Base-by-base conservation (phyloP, 208 protist genomes). In the Trypanosoma scelopori region DNA sequence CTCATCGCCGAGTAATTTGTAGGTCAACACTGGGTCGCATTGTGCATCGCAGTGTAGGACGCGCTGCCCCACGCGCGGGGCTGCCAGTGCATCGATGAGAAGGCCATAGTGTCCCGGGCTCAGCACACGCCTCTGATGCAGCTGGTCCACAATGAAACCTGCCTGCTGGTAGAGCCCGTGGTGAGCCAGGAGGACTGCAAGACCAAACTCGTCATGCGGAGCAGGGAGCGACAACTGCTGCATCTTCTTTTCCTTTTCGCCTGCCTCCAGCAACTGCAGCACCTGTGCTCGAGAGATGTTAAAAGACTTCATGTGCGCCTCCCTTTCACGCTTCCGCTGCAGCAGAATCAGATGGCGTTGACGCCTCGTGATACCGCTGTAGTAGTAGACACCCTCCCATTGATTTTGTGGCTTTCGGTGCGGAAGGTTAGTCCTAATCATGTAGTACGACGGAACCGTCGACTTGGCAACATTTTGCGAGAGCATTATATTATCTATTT, bases 361-460 rank as follows among this genome's bases (percentile, higher is more conserved):
- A 0, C 85, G 78, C 47, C 80, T 84, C 22, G 84, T 92, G 51
- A 89, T 88, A 16, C 89, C 89, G 50, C 85, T 91, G 58, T 70
- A 92, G 77, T 95, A 95, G 71, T 88, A 91, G 16, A 95, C 89
- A 22, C 84, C 84, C 63, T 92, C 82, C 86, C 89, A 95, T 61
- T 95, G 89, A 48, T 92, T 92, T 50, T 84, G 84, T 27, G 85
- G 85, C 65, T 91, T 92, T 50, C 85, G 83, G 22, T 89, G 78
- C 0, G 89, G 89, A n/a, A 95, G 82, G 63, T 95, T 95, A 23
- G 85, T 91, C 9, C 85, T 75, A 52, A 92, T 91, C 80, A 90
- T 87, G 69, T 92, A 91, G 76, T 92, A 92, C 48, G 89, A 95
- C 76, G 89, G 89, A 65, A 92, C 89, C 57, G 89, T 87, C 70